phyloP scores from a whole-genome alignment of 805 yeast genomes.

The Candida boleticola region DNA sequence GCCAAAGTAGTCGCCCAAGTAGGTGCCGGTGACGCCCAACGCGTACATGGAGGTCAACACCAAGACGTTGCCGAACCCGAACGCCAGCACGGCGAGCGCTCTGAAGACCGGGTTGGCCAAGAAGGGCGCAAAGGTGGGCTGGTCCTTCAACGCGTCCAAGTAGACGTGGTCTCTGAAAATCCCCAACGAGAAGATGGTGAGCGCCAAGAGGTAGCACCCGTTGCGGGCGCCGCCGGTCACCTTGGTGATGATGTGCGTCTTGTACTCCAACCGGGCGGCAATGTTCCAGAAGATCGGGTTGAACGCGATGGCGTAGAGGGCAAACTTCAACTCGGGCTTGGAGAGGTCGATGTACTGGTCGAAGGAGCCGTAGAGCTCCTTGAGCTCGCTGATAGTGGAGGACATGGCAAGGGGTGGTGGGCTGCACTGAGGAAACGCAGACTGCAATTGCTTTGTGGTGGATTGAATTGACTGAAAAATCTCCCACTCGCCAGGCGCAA shows the following conservation, averaged over 20 bases:
- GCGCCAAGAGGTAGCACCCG: constrained; percentile 86
- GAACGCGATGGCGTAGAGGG: constrained; percentile 72
- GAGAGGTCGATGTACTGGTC: constrained; percentile 19
- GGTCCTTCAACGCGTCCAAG: constrained; percentile 67
- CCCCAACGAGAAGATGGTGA: constrained; percentile 82
- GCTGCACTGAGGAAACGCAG: too few relatives aligned
- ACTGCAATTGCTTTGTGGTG: background rate
- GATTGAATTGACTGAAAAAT: background rate
- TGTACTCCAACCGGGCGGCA: constrained; percentile 84
- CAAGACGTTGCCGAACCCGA: constrained; percentile 73
- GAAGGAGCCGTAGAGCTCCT: background rate
- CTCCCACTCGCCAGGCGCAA: too few relatives aligned
- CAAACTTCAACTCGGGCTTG: constrained; percentile 22
- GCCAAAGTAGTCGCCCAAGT: constrained; percentile 96
- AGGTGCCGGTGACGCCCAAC: constrained; percentile 94
- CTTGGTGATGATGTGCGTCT: constrained; percentile 72
- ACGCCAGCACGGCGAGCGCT: constrained; percentile 52
- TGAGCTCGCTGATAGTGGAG: background rate
- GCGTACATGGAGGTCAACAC: constrained; percentile 87
- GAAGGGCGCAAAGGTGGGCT: constrained; percentile 62
- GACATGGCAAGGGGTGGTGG: background rate
- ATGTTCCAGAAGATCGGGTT: constrained; percentile 96
- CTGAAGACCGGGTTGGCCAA: constrained; percentile 37
- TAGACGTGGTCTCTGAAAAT: constrained; percentile 74
- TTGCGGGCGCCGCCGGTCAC: constrained; percentile 60